Conservation (phyloP, 2,329 filamentous ascomycete genomes). For the Chaetoscypha palmicola region DNA sequence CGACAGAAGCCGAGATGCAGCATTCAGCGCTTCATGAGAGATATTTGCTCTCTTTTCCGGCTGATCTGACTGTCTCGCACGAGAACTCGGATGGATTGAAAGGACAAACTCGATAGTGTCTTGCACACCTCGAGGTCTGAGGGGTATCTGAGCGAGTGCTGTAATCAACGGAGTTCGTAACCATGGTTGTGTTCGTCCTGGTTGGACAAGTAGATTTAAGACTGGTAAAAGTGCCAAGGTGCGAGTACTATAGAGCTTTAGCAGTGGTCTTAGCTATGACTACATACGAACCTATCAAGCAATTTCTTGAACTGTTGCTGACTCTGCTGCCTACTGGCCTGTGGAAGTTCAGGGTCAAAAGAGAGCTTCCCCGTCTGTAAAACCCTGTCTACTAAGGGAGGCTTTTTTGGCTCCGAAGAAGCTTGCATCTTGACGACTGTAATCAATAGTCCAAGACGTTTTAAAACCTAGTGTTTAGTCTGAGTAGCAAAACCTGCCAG, state of each 20-base stretch:
- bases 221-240: slow-evolving; percentile 52
- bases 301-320: slow-evolving; percentile 19
- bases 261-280: slow-evolving; percentile 9
- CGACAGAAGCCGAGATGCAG: slow-evolving; percentile 55
- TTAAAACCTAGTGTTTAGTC: too few species aligned
- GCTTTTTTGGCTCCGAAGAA: slow-evolving; percentile 10
- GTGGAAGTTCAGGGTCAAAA: slow-evolving; percentile 25
- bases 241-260: slow-evolving; percentile 31
- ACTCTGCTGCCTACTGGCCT: slow-evolving; percentile 13
- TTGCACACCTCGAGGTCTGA: slow-evolving; percentile 57
- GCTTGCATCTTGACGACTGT: too few species aligned
- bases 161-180: slow-evolving; percentile 50
- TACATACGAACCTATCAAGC: slow-evolving; percentile 21
- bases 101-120: slow-evolving; percentile 66
- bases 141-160: slow-evolving; percentile 52
- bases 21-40: slow-evolving; percentile 59
- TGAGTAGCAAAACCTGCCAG: too few species aligned
- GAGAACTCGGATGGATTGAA: slow-evolving; percentile 49
- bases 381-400: slow-evolving; percentile 26
- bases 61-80: slow-evolving; percentile 17
- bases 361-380: slow-evolving; percentile 25
- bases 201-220: slow-evolving; percentile 57
- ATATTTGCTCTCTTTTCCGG: slow-evolving; percentile 51
- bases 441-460: too few species aligned
- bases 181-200: slow-evolving; percentile 51